Evolutionary conservation across 768 basidiomycete species (phyloP).

Genomic region (Suillus brevipes): DNA sequence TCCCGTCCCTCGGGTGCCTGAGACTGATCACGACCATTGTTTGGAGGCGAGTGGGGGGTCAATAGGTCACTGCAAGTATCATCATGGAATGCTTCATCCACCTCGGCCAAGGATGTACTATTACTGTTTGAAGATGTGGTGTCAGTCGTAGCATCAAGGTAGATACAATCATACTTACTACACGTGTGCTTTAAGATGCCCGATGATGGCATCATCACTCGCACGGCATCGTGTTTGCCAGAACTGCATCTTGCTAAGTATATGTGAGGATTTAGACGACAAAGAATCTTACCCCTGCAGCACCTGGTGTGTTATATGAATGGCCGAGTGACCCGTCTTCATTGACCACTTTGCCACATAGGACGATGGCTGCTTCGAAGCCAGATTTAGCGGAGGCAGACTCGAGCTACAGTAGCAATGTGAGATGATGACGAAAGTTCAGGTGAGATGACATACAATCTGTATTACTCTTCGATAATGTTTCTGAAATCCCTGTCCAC

Average conservation of each 20-base stretch:
- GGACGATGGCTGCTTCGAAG: slow-evolving; percentile 1
- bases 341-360: slow-evolving; percentile 13
- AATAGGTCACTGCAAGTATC: background rate
- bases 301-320: too few relatives aligned
- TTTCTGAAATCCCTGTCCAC: background rate
- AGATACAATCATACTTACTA: slow-evolving; percentile 9
- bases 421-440: background rate
- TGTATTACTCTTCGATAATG: background rate
- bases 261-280: background rate
- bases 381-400: background rate
- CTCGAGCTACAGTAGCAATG: background rate
- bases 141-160: background rate
- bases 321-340: slow-evolving; percentile 3
- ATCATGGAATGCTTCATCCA: background rate
- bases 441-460: background rate
- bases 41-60: background rate
- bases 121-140: background rate
- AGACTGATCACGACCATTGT: background rate
- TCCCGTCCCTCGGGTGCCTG: background rate
- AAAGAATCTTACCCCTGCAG: background rate
- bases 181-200: slow-evolving; percentile 11
- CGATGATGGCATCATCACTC: slow-evolving; percentile 2
- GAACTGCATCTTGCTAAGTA: slow-evolving; percentile 6
- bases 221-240: slow-evolving; percentile 7
- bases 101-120: background rate